These are phyloP conservation scores for Cylindrotheca closterium DNA, from an alignment of 108 stramenopile species.

Conservation along the genomic window DNA sequence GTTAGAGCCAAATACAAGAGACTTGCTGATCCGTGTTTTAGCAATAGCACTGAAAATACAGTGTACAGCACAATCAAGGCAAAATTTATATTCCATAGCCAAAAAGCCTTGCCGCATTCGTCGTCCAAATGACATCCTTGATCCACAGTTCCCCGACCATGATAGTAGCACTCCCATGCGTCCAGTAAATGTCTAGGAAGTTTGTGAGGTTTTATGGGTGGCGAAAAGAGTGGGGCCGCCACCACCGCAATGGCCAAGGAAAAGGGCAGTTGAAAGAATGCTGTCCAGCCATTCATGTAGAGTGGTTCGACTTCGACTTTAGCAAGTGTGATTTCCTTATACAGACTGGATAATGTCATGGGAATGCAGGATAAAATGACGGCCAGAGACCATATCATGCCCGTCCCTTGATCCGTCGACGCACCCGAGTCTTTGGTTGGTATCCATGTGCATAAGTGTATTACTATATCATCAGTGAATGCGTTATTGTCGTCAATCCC, in stretches of 20 bases:
- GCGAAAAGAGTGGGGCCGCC: conserved; percentile 32
- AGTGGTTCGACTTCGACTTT: conserved; percentile 68
- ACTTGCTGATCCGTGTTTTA: conserved; percentile 88
- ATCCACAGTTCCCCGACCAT: conserved; percentile 45
- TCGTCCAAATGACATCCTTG: conserved; percentile 4
- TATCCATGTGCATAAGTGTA: neutral
- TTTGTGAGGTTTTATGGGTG: conserved; percentile 44
- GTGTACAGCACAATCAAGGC: neutral
- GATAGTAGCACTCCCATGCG: conserved; percentile 68
- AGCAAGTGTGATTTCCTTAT: conserved; percentile 83
- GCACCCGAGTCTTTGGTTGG: neutral
- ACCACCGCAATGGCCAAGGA: conserved; percentile 66
- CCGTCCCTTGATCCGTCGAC: neutral
- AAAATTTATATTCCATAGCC: neutral
- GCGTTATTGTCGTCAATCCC: neutral
- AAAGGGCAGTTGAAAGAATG: conserved; percentile 76
- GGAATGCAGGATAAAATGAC: conserved; percentile 84
- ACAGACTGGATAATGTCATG: conserved; percentile 87
- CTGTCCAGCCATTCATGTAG: conserved; percentile 89
- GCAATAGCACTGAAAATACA: conserved; percentile 70
- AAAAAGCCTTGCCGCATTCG: neutral
- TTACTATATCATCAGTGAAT: neutral
- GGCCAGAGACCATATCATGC: conserved; percentile 75
- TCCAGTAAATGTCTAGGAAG: conserved; percentile 60
- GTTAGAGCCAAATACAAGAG: conserved; percentile 79